phyloP scores from a whole-genome alignment of 768 basidiomycete species.

The Leccinum incarnatum region DNA sequence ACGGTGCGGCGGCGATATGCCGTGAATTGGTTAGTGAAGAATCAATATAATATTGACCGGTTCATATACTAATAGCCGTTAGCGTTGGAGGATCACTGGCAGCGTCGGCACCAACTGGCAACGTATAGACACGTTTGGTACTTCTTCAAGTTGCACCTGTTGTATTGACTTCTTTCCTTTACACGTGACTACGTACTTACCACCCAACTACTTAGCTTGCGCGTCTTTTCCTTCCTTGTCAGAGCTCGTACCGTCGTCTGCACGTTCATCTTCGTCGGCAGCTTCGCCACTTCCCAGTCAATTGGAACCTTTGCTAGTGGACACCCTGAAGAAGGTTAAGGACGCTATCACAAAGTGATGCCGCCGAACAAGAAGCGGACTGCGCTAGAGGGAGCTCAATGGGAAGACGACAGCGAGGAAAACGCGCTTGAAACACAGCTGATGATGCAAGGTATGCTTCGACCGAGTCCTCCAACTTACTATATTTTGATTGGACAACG shows the following conservation, averaged over 20 bases:
- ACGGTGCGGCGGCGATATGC: no score
- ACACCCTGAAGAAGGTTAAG: constrained; percentile 65
- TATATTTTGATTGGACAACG: constrained; percentile 6
- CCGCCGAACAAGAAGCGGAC: constrained; percentile 79
- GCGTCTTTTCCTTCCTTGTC: background rate
- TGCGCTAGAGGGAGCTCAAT: constrained; percentile 93
- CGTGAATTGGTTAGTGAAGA: no score
- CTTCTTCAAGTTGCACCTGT: no score
- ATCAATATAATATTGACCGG: no score
- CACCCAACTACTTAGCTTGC: no score
- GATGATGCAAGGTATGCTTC: constrained; percentile 72
- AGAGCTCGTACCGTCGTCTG: constrained; percentile 96
- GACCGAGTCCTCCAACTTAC: background rate
- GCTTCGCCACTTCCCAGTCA: constrained; percentile 85
- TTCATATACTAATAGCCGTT: no score
- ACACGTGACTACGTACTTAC: no score
- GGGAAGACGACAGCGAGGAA: constrained; percentile 77
- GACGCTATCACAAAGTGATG: constrained; percentile 65
- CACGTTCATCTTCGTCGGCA: constrained; percentile 82
- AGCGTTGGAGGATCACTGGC: no score
- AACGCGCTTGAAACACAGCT: constrained; percentile 87
- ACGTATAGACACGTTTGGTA: no score
- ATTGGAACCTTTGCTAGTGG: constrained; percentile 72
- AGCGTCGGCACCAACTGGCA: no score
- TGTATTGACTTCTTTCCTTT: no score